phyloP scores from a whole-genome alignment of 768 basidiomycete species.

The Mycena amicta region DNA sequence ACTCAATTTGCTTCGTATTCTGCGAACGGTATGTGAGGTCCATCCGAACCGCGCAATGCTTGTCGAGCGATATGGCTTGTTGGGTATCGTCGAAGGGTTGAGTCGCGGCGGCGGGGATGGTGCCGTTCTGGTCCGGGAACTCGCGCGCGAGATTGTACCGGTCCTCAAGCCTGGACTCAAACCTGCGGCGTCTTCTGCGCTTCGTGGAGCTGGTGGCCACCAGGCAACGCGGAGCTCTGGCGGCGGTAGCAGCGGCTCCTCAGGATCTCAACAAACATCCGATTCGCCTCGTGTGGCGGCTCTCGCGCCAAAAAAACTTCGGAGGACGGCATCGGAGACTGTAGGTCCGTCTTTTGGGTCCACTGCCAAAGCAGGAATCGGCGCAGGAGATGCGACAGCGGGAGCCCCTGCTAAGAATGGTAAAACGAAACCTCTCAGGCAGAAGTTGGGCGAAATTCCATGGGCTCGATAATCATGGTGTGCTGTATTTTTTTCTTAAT shows the following conservation, averaged over 20 bases:
- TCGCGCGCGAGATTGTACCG: constrained; percentile 85
- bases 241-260: constrained; percentile 25
- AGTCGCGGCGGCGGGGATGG: constrained; percentile 77
- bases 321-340: constrained; percentile 74
- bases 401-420: constrained; percentile 28
- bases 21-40: constrained; percentile 84
- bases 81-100: constrained; percentile 78
- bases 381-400: constrained; percentile 24
- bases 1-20: constrained; percentile 84
- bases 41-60: constrained; percentile 84
- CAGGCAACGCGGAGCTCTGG: constrained; percentile 21
- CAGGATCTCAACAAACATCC: constrained; percentile 19
- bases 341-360: constrained; percentile 26
- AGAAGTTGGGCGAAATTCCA: constrained; percentile 63
- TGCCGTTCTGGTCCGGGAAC: constrained; percentile 87
- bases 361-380: constrained; percentile 11
- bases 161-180: constrained; percentile 71
- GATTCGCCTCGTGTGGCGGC: constrained; percentile 24
- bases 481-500: constrained; percentile 18
- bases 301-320: constrained; percentile 65
- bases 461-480: constrained; percentile 38
- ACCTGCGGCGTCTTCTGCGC: constrained; percentile 42
- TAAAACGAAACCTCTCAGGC: constrained; percentile 45
- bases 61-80: constrained; percentile 80
- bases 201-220: constrained; percentile 22